These are phyloP conservation scores for Pythium periplocum DNA, from an alignment of 352 stramenopile genomes.

Conservation along the genomic window DNA sequence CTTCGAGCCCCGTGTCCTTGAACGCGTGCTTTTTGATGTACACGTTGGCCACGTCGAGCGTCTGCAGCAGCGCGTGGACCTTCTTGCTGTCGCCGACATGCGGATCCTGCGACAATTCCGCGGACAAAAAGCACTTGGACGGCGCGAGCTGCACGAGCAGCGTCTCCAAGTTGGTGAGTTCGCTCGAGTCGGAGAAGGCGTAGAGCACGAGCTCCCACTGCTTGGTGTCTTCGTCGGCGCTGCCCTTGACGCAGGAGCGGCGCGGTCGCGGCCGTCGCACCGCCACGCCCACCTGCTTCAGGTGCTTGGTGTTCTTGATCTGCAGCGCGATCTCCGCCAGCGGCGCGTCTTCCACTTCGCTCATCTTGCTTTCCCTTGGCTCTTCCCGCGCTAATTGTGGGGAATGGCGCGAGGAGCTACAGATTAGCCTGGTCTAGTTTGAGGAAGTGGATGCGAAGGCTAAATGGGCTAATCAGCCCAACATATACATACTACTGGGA, in stretches of 20 bases:
- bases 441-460: too few species aligned
- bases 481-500: too few species aligned
- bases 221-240: conserved; percentile 72
- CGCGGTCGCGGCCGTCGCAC: conserved; percentile 61
- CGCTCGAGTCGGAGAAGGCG: conserved; percentile 79
- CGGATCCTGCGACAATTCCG: conserved; percentile 52
- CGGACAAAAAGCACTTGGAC: conserved; percentile 63
- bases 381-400: too few species aligned
- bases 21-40: conserved; percentile 76
- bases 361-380: conserved; percentile 17
- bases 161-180: conserved; percentile 79
- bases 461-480: too few species aligned
- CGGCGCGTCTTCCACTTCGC: conserved; percentile 33
- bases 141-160: conserved; percentile 77
- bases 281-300: conserved; percentile 80
- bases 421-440: too few species aligned
- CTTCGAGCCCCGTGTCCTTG: conserved; percentile 45
- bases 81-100: conserved; percentile 77
- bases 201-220: conserved; percentile 79
- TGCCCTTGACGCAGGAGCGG: conserved; percentile 72
- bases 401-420: too few species aligned
- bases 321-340: conserved; percentile 70
- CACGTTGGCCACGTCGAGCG: conserved; percentile 47
- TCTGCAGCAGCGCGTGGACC: conserved; percentile 64
- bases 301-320: conserved; percentile 73